Conservation (phyloP, 2,329 filamentous ascomycete species). For the Hypomyces rosellus region DNA sequence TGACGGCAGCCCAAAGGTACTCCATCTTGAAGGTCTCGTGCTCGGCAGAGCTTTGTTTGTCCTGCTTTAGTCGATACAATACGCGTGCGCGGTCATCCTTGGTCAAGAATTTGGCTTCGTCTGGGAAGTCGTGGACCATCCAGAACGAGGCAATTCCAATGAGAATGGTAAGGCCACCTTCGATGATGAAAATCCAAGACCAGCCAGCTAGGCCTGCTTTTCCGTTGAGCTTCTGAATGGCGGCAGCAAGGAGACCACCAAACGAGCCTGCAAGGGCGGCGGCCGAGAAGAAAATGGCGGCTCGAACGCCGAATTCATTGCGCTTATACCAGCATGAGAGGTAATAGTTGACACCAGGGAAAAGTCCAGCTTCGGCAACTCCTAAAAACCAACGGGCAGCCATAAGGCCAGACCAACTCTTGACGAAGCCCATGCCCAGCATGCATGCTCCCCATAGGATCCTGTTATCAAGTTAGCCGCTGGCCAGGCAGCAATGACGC, state of each 20-base stretch:
- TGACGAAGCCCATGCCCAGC: slow-evolving; percentile 62
- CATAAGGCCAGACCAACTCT: slow-evolving; percentile 58
- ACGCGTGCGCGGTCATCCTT: slow-evolving; percentile 65
- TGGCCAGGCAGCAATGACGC: neutral
- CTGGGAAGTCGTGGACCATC: slow-evolving; percentile 78
- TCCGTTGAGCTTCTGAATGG: slow-evolving; percentile 64
- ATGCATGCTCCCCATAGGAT: slow-evolving; percentile 61
- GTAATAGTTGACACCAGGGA: slow-evolving; percentile 73
- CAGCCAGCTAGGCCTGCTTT: slow-evolving; percentile 51
- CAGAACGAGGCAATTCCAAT: slow-evolving; percentile 65
- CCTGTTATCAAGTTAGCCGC: slow-evolving; percentile 31
- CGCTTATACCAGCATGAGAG: slow-evolving; percentile 80
- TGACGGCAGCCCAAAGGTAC: slow-evolving; percentile 66
- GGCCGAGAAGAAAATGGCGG: slow-evolving; percentile 78
- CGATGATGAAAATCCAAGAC: slow-evolving; percentile 63
- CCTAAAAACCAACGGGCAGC: slow-evolving; percentile 66
- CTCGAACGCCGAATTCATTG: slow-evolving; percentile 71
- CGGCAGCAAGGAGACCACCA: slow-evolving; percentile 66
- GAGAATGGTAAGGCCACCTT: slow-evolving; percentile 64
- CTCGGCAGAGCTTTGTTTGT: slow-evolving; percentile 68
- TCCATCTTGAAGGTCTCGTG: slow-evolving; percentile 68
- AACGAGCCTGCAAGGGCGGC: slow-evolving; percentile 75
- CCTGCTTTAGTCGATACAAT: slow-evolving; percentile 60
- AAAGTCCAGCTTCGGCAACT: slow-evolving; percentile 67
- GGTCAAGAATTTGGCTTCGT: slow-evolving; percentile 66